phyloP scores from a whole-genome alignment of 768 basidiomycete species.

The Sutorius australiensis region DNA sequence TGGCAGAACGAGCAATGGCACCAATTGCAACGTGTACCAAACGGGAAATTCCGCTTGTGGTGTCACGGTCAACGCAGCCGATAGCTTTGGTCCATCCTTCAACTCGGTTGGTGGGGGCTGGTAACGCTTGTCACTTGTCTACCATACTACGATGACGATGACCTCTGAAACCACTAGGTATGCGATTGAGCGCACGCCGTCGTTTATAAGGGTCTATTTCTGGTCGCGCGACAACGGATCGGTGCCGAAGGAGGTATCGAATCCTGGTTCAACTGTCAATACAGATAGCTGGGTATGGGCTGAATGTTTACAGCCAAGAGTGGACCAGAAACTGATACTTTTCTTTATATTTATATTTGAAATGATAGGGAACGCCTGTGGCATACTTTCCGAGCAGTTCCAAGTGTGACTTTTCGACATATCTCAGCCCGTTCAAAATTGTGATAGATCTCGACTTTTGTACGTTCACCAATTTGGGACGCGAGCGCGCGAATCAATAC shows the following conservation, averaged over 20 bases:
- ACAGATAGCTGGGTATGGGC: conserved; percentile 25
- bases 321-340: background rate
- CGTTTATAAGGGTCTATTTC: conserved; percentile 38
- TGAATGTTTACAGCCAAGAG: background rate
- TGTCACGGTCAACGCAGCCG: conserved; percentile 21
- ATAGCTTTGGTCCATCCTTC: conserved; percentile 35
- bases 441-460: conserved; percentile 49
- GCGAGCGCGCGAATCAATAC: background rate
- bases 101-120: conserved; percentile 36
- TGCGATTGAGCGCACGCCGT: conserved; percentile 32
- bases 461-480: conserved; percentile 1
- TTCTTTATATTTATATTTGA: background rate
- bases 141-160: background rate
- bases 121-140: conserved; percentile 10
- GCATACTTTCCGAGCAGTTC: conserved; percentile 58
- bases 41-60: conserved; percentile 32
- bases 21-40: conserved; percentile 30
- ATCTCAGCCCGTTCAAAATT: conserved; percentile 58
- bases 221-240: conserved; percentile 32
- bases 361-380: conserved; percentile 48
- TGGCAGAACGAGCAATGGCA: conserved; percentile 19
- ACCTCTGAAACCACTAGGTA: conserved; percentile 26
- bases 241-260: conserved; percentile 34
- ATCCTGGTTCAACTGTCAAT: conserved; percentile 14
- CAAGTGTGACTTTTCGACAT: conserved; percentile 50